Base-by-base conservation (phyloP, 2,329 filamentous ascomycete genomes). In the Drechslerella dactyloides region DNA sequence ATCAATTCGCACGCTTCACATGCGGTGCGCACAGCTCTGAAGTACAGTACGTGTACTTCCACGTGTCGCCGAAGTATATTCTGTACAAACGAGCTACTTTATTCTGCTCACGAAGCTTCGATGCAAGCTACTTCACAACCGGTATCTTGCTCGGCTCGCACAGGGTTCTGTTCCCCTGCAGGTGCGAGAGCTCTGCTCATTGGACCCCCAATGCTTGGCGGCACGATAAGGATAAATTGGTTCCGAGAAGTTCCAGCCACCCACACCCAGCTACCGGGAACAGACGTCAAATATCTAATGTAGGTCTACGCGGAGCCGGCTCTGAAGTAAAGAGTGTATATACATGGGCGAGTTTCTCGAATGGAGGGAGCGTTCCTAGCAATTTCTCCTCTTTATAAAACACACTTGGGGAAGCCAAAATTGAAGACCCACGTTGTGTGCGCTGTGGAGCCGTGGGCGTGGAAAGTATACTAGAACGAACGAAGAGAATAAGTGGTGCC, bases 151-250 rank as follows among this genome's bases (percentile, higher is more conserved):
- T 17, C 11, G 37, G 37, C n/a, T 42, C 13, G 3, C 13, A 42
- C 37, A 42, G 13, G 37, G 37, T 17, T 15, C 13, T 17, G 11
- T 42, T 17, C 37, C 37, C 37, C 37, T 42, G n/a, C 11, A 42
- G 37, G 11, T 13, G 4, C 37, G 37, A 13, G 37, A 42, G 37
- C 37, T 42, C 37, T 42, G 5, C n/a, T 15, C 37, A 42, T 42
- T 42, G 37, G 37, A 13, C 37, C n/a, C 11, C 15, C 15, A 8
- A 33, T 37, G 37, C 37, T 42, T 42, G 37, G 11, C n/a, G 4
- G 37, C 13, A 42, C 37, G 37, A 42, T 42, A 42, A 42, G 37
- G 37, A 42, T 42, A 42, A 42, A 42, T 42, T 42, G 37, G n/a
- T 42, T 42, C 37, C 37, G 13, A 17, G n/a, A 15, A 42, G 13